Base-by-base conservation (phyloP, 352 stramenopile genomes). In the Pseudoperonospora humuli region DNA sequence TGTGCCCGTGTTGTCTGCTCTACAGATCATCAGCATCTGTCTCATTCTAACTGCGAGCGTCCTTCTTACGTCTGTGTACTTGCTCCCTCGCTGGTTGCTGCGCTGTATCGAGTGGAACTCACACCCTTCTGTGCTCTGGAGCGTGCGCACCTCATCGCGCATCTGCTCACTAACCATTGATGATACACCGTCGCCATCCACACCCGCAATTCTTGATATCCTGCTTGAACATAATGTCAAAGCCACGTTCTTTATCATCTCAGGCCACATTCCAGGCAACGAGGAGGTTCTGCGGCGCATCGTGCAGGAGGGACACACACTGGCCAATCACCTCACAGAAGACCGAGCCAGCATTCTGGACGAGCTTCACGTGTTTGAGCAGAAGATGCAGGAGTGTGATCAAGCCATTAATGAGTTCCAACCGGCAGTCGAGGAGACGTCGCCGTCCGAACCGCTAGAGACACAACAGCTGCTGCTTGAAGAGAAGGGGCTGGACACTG, bases 171-270 rank as follows among this genome's bases (percentile, higher is more conserved):
- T 93, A 5, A 93, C 81, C 6, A 80, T 93, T 34, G 81, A 93
- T 50, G 81, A 93, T 41, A 72, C 70, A 28, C 81, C 81, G 41
- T 88, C 77, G 13, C 35, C 68, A 5, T 54, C 48, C 20, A 93
- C 81, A 21, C 49, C 70, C 20, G 59, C 61, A 32, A 80, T 93
- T 36, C 78, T 93, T 17, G 81, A 93, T 27, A 54, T 88, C 14
- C 56, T 93, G 33, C 64, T 60, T 13, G 50, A 75, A 21, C 45
- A 85, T 55, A 59, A 62, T 20, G 61, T 89, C 31, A 77, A 73
- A 31, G 81, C 81, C 38, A 90, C 80, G 39, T 93, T 93, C 58
- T 93, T 93, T 49, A 70, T 93, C 63, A 93, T 93, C 61, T 85
- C 75, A 2, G 52, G 61, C 44, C 64, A 79, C 39, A 84, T 90